These are phyloP conservation scores for Trametes coccinea DNA, from an alignment of 768 basidiomycete genomes.

Conservation along the genomic window DNA sequence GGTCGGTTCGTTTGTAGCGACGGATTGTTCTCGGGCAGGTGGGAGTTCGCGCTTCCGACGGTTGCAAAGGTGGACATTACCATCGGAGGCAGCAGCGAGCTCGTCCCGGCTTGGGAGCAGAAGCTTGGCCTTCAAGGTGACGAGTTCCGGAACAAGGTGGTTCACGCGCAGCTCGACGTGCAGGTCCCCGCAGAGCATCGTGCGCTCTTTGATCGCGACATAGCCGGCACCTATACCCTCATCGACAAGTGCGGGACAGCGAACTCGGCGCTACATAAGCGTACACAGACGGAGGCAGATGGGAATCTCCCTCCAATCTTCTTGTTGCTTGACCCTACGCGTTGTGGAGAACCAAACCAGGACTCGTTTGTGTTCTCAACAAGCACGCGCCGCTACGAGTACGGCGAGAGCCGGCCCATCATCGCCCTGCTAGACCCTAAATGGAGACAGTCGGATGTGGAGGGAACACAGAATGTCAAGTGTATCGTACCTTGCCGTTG, in stretches of 20 bases:
- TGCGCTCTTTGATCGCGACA: constrained; percentile 67
- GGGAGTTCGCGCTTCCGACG: constrained; percentile 80
- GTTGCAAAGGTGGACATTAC: constrained; percentile 55
- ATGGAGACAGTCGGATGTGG: constrained; percentile 73
- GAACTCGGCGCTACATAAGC: constrained; percentile 79
- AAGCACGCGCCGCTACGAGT: constrained; percentile 75
- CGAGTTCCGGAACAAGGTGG: constrained; percentile 63
- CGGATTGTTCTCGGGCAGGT: constrained; percentile 65
- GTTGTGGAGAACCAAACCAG: constrained; percentile 69
- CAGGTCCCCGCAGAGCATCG: constrained; percentile 51
- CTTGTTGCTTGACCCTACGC: constrained; percentile 84
- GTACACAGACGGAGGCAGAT: constrained; percentile 45
- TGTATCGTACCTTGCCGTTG: constrained; percentile 69
- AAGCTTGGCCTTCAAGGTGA: constrained; percentile 71
- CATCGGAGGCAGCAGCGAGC: constrained; percentile 59
- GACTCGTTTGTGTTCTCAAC: constrained; percentile 88
- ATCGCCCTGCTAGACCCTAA: constrained; percentile 69
- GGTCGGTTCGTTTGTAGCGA: constrained; percentile 64
- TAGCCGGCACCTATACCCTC: constrained; percentile 77
- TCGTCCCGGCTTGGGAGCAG: constrained; percentile 83
- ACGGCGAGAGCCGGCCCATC: constrained; percentile 76
- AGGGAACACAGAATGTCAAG: constrained; percentile 48
- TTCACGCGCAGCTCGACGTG: constrained; percentile 68
- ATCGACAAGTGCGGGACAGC: constrained; percentile 89
- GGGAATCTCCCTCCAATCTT: constrained; percentile 61